Evolutionary conservation across 371 early-diverging fungal genomes (phyloP).

Genomic region (Chytridiales sp.): DNA sequence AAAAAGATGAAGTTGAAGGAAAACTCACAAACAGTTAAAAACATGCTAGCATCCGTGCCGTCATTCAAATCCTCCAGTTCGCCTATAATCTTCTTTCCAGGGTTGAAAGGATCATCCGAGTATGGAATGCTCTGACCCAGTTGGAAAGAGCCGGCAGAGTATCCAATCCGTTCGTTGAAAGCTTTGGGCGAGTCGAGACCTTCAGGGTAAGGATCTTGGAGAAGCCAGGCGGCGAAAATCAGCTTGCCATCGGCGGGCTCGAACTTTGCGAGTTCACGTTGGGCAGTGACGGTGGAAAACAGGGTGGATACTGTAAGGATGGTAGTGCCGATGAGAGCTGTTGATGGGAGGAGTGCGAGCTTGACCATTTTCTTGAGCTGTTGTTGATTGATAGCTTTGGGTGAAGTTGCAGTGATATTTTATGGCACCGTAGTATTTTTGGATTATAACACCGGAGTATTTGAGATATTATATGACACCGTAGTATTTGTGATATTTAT

Average conservation of each 20-base stretch:
- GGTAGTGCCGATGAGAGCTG: no score
- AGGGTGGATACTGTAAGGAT: no score
- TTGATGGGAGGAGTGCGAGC: no score
- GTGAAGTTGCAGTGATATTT: no score
- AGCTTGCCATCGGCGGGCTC: conserved; percentile 9
- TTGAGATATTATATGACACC: no score
- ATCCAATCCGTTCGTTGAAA: conserved; percentile 2
- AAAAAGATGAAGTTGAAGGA: no score
- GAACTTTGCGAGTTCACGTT: conserved; percentile 6
- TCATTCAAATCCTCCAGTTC: conserved; percentile 12
- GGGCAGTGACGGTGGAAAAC: no score
- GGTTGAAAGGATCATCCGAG: conserved; percentile 1
- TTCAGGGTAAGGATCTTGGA: not conserved
- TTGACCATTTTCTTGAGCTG: no score
- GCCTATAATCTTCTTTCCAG: not conserved
- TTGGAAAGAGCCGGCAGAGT: not conserved
- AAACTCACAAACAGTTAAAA: conserved; percentile 22
- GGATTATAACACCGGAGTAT: no score
- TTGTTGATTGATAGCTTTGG: no score
- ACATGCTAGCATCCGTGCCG: conserved; percentile 19
- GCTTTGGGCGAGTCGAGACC: not conserved
- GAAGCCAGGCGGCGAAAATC: not conserved
- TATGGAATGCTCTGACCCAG: not conserved
- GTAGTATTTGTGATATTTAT: no score
- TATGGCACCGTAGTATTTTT: no score